phyloP scores from a whole-genome alignment of 2,329 filamentous ascomycete genomes.

The Phoma sp. region DNA sequence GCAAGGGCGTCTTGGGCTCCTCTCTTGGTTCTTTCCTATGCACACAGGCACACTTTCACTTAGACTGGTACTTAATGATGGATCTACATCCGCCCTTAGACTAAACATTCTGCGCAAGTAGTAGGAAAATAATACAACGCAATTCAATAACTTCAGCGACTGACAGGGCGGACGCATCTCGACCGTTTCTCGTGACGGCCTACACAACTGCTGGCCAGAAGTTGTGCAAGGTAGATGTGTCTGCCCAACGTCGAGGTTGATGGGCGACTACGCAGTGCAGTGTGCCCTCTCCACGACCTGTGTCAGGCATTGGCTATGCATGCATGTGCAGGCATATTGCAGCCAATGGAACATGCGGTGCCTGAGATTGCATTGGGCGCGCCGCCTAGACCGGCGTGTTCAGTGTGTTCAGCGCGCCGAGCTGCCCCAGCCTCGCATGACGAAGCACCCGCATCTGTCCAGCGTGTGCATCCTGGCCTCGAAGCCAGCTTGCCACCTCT shows the following conservation, averaged over 20 bases:
- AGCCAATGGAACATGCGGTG: background rate
- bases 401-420: constrained; percentile 16
- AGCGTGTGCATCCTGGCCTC: constrained; percentile 15
- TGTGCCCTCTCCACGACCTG: background rate
- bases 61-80: constrained; percentile 53
- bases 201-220: too few species aligned
- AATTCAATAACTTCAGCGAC: background rate
- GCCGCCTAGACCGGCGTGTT: constrained; percentile 15
- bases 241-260: too few species aligned
- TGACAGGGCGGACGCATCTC: too few species aligned
- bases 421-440: constrained; percentile 21
- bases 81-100: constrained; percentile 48
- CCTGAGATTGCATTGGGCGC: constrained; percentile 19
- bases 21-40: constrained; percentile 32
- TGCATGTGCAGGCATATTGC: background rate
- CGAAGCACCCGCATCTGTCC: constrained; percentile 19
- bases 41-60: constrained; percentile 37
- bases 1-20: constrained; percentile 39
- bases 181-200: too few species aligned
- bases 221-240: too few species aligned
- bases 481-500: constrained; percentile 16
- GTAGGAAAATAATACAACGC: constrained; percentile 34
- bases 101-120: constrained; percentile 42
- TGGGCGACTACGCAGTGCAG: background rate
- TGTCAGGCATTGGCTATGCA: background rate